Conservation (phyloP, 2,329 filamentous ascomycete genomes). For the Phoma sp. region DNA sequence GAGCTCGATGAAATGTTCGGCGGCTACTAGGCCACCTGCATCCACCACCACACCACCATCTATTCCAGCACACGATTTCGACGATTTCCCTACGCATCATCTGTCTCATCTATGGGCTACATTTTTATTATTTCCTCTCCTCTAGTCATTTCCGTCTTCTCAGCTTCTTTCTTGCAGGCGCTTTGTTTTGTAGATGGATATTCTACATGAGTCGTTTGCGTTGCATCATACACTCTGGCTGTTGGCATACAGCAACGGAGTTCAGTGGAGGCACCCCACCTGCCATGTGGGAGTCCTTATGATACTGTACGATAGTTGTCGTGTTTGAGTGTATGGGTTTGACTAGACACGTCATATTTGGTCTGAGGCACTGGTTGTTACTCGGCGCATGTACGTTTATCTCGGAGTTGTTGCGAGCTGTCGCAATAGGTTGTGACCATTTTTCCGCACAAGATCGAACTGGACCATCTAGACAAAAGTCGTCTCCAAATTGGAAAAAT, state of each 20-base stretch:
- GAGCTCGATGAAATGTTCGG: conserved; percentile 90
- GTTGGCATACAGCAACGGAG: conserved; percentile 18
- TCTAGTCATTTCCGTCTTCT: conserved; percentile 31
- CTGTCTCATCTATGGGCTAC: conserved; percentile 19
- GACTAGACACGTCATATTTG: conserved; percentile 25
- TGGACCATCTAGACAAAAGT: conserved; percentile 17
- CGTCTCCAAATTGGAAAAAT: conserved; percentile 24
- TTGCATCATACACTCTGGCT: conserved; percentile 37
- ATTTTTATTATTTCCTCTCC: conserved; percentile 32
- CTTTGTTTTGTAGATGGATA: conserved; percentile 39
- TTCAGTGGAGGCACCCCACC: conserved; percentile 19
- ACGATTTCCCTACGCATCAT: conserved; percentile 39
- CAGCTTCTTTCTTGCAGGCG: conserved; percentile 25
- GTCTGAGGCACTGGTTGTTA: conserved; percentile 39
- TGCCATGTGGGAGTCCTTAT: conserved; percentile 22
- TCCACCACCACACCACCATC: conserved; percentile 10
- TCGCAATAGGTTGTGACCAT: conserved; percentile 17
- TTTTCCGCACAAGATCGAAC: conserved; percentile 16
- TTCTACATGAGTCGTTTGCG: conserved; percentile 35
- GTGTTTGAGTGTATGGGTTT: conserved; percentile 33
- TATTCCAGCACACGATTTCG: conserved; percentile 30
- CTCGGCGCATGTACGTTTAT: conserved; percentile 29
- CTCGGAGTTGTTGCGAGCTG: conserved; percentile 16
- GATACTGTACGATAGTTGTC: conserved; percentile 38
- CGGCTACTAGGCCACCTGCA: conserved; percentile 62